These are phyloP conservation scores for Orbilia javanica DNA, from an alignment of 2,329 filamentous ascomycete genomes.

Conservation along the genomic window DNA sequence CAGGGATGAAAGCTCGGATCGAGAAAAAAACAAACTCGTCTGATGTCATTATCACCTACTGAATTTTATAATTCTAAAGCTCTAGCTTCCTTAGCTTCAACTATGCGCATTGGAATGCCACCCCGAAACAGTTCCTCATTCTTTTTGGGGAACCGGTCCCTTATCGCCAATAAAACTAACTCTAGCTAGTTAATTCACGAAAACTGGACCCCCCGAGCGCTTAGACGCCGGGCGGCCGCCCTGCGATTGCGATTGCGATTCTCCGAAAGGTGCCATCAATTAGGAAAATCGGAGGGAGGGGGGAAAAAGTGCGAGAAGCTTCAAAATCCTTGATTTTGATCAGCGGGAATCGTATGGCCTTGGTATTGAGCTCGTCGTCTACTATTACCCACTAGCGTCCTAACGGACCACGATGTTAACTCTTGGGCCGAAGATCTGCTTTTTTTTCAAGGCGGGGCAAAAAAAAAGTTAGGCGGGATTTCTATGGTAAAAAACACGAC, in stretches of 20 bases:
- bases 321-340: constrained; percentile 17
- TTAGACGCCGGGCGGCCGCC: constrained; percentile 19
- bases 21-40: not conserved
- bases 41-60: constrained; percentile 25
- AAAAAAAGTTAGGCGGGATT: not conserved
- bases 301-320: constrained; percentile 4
- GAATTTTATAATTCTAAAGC: not conserved
- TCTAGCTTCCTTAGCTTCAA: constrained; percentile 3
- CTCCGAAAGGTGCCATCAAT: not conserved
- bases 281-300: not conserved
- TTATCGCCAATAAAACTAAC: constrained; percentile 23
- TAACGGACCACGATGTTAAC: not conserved
- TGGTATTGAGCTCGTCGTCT: constrained; percentile 58
- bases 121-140: constrained; percentile 2
- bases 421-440: constrained; percentile 27
- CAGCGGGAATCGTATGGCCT: constrained; percentile 27
- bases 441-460: constrained; percentile 43
- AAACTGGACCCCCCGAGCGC: constrained; percentile 11
- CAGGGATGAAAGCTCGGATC: not conserved
- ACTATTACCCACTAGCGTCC: constrained; percentile 20
- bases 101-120: constrained; percentile 15
- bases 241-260: constrained; percentile 29
- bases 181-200: constrained; percentile 8
- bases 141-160: not conserved
- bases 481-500: not conserved